Evolutionary conservation across 2,329 filamentous ascomycete genomes (phyloP).

Genomic region (Calonectria ilicicola): DNA sequence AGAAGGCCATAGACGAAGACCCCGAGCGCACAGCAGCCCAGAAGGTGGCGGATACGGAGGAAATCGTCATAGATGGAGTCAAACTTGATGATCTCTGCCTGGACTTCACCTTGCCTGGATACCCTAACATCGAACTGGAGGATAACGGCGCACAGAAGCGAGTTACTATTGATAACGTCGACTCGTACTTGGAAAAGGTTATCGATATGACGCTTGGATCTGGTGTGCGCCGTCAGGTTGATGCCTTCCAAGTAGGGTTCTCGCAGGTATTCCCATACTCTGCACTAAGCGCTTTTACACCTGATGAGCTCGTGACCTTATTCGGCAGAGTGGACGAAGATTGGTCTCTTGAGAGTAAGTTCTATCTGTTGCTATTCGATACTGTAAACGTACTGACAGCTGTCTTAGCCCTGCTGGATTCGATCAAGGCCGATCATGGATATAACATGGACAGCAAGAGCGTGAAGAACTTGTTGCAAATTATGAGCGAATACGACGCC

Average conservation of each 20-base stretch:
- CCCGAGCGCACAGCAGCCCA: constrained; percentile 72
- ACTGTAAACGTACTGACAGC: constrained; percentile 25
- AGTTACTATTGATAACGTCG: constrained; percentile 93
- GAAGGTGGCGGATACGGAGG: constrained; percentile 77
- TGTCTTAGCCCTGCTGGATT: constrained; percentile 86
- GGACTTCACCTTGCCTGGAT: constrained; percentile 95
- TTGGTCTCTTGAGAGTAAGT: constrained; percentile 96
- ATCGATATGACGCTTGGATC: constrained; percentile 91
- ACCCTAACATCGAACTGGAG: constrained; percentile 86
- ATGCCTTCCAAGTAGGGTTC: constrained; percentile 91
- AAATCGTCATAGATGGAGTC: constrained; percentile 80
- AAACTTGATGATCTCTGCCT: constrained; percentile 88
- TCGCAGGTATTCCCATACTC: constrained; percentile 97
- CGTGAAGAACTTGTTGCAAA: constrained; percentile 91
- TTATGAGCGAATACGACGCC: constrained; percentile 87
- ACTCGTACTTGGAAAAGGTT: constrained; percentile 86
- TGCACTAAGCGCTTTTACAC: constrained; percentile 91
- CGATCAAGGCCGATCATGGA: constrained; percentile 97
- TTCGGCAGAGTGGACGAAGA: constrained; percentile 95
- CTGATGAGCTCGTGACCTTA: constrained; percentile 92
- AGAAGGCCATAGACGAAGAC: constrained; percentile 85
- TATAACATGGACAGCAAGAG: constrained; percentile 99
- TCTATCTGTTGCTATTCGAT: not conserved
- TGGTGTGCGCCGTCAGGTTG: constrained; percentile 88
- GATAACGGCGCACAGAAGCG: constrained; percentile 78